These are phyloP conservation scores for Aschersonia sp. DNA, from an alignment of 2,329 filamentous ascomycete genomes.

Conservation along the genomic window DNA sequence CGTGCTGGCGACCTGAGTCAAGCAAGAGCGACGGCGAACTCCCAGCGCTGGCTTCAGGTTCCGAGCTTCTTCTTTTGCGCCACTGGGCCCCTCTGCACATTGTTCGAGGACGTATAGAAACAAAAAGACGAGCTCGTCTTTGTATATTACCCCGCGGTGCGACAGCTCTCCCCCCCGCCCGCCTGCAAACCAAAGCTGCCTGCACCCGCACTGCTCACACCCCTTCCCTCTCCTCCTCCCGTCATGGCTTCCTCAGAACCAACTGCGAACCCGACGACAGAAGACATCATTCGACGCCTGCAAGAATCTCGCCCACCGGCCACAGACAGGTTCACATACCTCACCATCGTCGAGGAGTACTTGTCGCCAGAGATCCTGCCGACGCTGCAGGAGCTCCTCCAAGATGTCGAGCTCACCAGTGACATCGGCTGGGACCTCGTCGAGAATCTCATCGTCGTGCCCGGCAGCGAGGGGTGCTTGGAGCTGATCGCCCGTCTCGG, in stretches of 20 bases:
- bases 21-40: not conserved
- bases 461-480: constrained; percentile 55
- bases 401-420: constrained; percentile 52
- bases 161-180: no score
- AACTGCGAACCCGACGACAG: constrained; percentile 16
- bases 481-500: constrained; percentile 62
- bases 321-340: constrained; percentile 58
- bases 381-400: constrained; percentile 50
- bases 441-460: constrained; percentile 53
- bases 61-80: not conserved
- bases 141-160: no score
- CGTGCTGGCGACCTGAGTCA: not conserved
- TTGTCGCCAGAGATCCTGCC: constrained; percentile 53
- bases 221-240: no score
- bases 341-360: constrained; percentile 64
- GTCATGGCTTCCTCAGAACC: constrained; percentile 1
- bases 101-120: not conserved
- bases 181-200: no score
- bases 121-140: not conserved
- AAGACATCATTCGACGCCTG: constrained; percentile 29
- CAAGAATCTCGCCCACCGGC: constrained; percentile 33
- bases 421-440: constrained; percentile 80
- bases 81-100: not conserved
- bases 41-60: no score
- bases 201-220: no score